Base-by-base conservation (phyloP, 116 monocot species). In the Cymodocea nodosa region DNA sequence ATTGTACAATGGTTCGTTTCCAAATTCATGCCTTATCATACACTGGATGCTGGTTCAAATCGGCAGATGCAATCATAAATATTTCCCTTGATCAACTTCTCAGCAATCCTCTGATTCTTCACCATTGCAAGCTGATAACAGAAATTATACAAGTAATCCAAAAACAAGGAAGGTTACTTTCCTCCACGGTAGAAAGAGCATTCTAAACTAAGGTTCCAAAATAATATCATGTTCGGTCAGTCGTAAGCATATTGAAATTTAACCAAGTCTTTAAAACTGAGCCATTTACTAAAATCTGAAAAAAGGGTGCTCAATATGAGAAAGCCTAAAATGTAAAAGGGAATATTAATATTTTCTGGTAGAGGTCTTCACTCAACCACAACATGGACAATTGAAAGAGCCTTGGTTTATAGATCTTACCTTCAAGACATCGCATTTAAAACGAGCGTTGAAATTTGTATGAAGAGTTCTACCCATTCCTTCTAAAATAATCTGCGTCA, bases 391-490 rank as follows among this genome's bases (percentile, higher is more conserved):
- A 54, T 54, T 54, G 19, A 58, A 58, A 11, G 15, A 56, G 25
- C 58, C 13, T 58, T 58, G 9, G 58, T 16, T 16, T n/a, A 10
- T 25, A 58, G 17, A 12, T 53, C 25, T 52, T 63, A 97, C 97
- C 87, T 97, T 97, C n/a, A 97, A 66, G 16, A 79, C 76, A 80
- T 97, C 97, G 68, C 97, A 90, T 69, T 78, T 91, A 70, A 97
- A 97, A 18, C 67, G 73, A 49, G 85, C 91, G 71, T 97, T 90
- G 70, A 85, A 83, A 83, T 97, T 97, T 7, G 97, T 97, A 65
- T 97, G 91, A 67, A 97, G 83, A 54, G 97, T 59, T 71, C 97
- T 77, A 12, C 97, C 97, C 97, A 97, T 97, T 23, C 97, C 97
- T 80, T 97, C 97, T n/a, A 97, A 69, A 73, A 97, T 82, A 58